A percentile compares a stretch with the other conserved stretches of the same genome.
These are phyloP conservation scores for Pelargonium fulgidum DNA, from an alignment of 441 rosid genomes.

Conservation along the genomic window DNA sequence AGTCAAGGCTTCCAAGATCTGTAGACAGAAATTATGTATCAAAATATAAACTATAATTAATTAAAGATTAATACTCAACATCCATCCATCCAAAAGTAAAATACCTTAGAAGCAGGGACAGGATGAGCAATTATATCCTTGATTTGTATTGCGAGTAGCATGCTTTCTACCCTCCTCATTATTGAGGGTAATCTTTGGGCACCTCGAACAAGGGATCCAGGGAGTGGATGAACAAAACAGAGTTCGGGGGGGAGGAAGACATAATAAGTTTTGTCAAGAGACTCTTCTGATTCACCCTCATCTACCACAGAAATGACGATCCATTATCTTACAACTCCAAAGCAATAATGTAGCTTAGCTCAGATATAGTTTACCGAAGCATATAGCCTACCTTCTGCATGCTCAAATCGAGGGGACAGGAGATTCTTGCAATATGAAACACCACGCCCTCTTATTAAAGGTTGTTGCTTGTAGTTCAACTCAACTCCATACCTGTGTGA, in stretches of 20 bases:
- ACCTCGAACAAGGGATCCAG: conserved; percentile 91
- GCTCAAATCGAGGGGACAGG: conserved; percentile 93
- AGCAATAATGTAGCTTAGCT: neutral
- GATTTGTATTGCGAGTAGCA: conserved; percentile 86
- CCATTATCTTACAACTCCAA: conserved; percentile 21
- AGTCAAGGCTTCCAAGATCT: conserved; percentile 97
- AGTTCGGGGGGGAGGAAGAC: conserved; percentile 97
- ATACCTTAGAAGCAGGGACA: conserved; percentile 81
- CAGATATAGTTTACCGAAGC: conserved; percentile 6
- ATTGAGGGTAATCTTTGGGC: conserved; percentile 97
- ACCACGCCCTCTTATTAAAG: conserved; percentile 93
- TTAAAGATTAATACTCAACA: neutral
- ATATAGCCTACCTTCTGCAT: conserved; percentile 47
- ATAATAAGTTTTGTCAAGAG: conserved; percentile 79
- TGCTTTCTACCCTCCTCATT: conserved; percentile 99
- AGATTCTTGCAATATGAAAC: conserved; percentile 99
- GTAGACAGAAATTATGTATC: conserved; percentile 2
- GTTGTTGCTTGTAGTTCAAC: conserved; percentile 60
- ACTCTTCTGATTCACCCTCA: conserved; percentile 72
- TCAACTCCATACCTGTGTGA: conserved; percentile 87
- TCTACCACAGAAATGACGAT: conserved; percentile 21
- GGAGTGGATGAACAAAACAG: conserved; percentile 91
- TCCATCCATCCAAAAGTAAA: conserved; percentile 1
- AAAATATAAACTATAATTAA: neutral
- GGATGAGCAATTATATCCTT: conserved; percentile 60